A percentile compares a stretch with the other conserved stretches of the same genome.
phyloP scores from a whole-genome alignment of 2,329 filamentous ascomycete species.

The Cladosporium sp. region DNA sequence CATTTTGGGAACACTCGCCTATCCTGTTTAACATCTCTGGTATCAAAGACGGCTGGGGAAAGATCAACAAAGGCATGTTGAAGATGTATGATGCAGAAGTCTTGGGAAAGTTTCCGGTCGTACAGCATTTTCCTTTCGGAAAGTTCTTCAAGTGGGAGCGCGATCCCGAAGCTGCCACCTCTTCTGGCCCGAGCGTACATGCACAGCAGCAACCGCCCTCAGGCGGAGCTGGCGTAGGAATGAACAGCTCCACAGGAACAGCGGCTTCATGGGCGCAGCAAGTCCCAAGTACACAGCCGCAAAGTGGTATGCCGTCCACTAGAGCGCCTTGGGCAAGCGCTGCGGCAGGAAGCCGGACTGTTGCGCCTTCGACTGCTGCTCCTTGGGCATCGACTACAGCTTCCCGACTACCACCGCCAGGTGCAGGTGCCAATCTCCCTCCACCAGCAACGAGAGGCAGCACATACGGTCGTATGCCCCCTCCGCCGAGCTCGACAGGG shows the following conservation, averaged over 20 bases:
- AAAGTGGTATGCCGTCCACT: conserved; percentile 27
- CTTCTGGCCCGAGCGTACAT: conserved; percentile 21
- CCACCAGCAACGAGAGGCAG: neutral
- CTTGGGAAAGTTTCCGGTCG: conserved; percentile 91
- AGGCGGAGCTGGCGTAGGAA: neutral
- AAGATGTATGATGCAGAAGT: conserved; percentile 99
- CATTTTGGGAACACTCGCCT: conserved; percentile 92
- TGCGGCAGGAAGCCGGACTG: neutral
- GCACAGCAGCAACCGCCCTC: conserved; percentile 28
- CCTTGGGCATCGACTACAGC: conserved; percentile 20
- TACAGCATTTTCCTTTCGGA: conserved; percentile 74
- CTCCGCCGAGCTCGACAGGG: neutral
- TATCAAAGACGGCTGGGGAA: conserved; percentile 85
- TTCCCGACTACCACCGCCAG: conserved; percentile 6
- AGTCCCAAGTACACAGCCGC: conserved; percentile 15
- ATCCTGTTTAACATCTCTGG: conserved; percentile 93
- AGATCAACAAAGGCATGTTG: conserved; percentile 96
- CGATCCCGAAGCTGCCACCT: conserved; percentile 37
- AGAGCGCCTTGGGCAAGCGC: conserved; percentile 25
- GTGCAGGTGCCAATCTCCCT: neutral
- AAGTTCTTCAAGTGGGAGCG: conserved; percentile 46
- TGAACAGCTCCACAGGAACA: conserved; percentile 17
- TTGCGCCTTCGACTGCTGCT: conserved; percentile 16
- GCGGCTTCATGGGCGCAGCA: conserved; percentile 26
- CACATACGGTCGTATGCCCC: conserved; percentile 1